Evolutionary conservation across 2,329 filamentous ascomycete genomes (phyloP), one percentile per base, ranked within the genome.

Genomic region (Penicillium sp.): DNA sequence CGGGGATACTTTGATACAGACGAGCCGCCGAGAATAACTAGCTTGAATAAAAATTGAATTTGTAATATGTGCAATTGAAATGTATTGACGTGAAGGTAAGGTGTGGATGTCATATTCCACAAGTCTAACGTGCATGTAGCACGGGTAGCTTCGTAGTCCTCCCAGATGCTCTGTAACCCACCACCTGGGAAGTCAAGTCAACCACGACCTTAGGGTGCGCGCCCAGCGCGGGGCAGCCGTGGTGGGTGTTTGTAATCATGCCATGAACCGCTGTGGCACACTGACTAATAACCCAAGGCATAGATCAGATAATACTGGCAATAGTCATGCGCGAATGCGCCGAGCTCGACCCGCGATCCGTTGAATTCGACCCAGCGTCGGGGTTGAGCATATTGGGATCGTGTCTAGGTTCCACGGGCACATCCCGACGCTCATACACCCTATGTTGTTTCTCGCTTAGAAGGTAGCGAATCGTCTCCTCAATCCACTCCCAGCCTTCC

Each of bases 401-500:
- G 53, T 44, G 50, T 12, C 44, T 53, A 13, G 59, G 49, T 55
- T 60, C 47, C 59, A 59, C 45, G 57, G 42, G 54, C 2, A 44
- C 24, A 43, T 56, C 53, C 7, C 44, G 42, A 7, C 32, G 47
- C 9, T 49, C 54, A 24, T 50, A 53, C 7, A 49, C 47, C 23
- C 43, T 45, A 18, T 54, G 63, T 49, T 69, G 75, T 53, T 73
- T 70, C 46, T 79, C 74, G 9, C 68, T 76, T 60, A 75, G 68
- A 29, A 89, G 69, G 35, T 78, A 75, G 15, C 78, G 74, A 3
- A 88, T 73, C 20, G 81, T 76, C 46, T 78, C 76, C 61, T 93
- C 86, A 12, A 95, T 75, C 53, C 81, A 80, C 20, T 82, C 81
- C 91, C 91, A 96, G 2, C 88, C 88, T 44, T 84, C 83, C 88